Base-by-base conservation (phyloP, 495 filamentous ascomycete species). In the Podospora pseudocomata region DNA sequence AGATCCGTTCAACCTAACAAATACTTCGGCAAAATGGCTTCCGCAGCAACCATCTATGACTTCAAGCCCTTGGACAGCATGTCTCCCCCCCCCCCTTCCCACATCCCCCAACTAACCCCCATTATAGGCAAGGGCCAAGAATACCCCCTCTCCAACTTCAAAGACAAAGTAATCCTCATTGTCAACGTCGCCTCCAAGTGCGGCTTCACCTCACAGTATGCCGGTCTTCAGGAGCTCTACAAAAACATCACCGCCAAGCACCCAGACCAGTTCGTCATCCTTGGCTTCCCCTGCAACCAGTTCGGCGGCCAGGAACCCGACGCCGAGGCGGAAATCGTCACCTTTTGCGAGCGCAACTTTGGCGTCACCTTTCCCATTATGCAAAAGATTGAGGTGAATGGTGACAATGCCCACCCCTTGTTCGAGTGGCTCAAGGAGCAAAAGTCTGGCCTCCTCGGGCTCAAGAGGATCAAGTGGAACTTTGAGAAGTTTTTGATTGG, bases 101-200 rank as follows among this genome's bases (percentile, higher is more conserved):
- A 23, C 23, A 23, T 23, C 23, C 1, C 23, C 23, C 23, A 23
- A 23, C 1, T 23, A 23, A 23, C 23, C 23, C 23, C 23, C 23
- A 23, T 23, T 23, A 23, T 23, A 23, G 92, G 90, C 92, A 92
- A 88, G 77, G 93, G 92, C 79, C 70, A 82, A 23, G 84, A 89
- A 68, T 91, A 88, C 76, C 82, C 87, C 65, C 86, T 98, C 74
- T 71, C 80, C 70, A 75, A 85, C 34, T 88, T 92, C 79, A 84
- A 91, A 68, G 92, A 90, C 83, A 97, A 97, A 78, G 94, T 97
- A 77, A 87, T 98, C 69, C 90, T 99, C 56, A 79, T 96, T 73
- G 95, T 98, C 80, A 99, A 99, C 86, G 96, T 93, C n/a, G 95
- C 95, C 68, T 96, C 92, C 75, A 97, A 97, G 84, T 99, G 95